Evolutionary conservation across 306 rosid species (phyloP), one percentile per base, ranked within the genome.

Genomic region (Medicago lupulina): DNA sequence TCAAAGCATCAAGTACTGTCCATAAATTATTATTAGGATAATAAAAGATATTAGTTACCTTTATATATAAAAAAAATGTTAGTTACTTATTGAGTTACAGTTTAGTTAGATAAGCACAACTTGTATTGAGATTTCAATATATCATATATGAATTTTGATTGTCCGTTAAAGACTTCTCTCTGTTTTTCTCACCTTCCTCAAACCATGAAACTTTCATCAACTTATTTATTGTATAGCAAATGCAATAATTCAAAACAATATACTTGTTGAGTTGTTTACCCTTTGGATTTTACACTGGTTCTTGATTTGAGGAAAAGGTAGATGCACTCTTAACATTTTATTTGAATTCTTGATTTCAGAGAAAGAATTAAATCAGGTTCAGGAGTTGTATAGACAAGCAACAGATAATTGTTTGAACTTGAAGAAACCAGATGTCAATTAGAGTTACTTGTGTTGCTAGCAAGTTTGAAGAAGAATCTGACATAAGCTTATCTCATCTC

Each of bases 361-460:
- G 90, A 87, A 80, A 58, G 97, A 94, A 67, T 70, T 86, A 66
- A 85, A 81, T 68, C 88, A 83, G 41, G 96, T 91, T 65, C 96
- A 82, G 72, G 93, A 87, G 76, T 75, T 94, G 87, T 94, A 85
- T 78, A 72, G 85, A 55, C 90, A 88, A 79, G 92, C 97, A 16
- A 86, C 97, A 11, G 96, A 94, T 71, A 86, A 88, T 82, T 91
- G 98, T 86, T 79, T 94, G 79, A 94, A 91, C 84, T 81, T 91
- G 85, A 94, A 91, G 94, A 94, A 84, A 83, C 90, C 95, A 39
- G 54, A 58, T 31, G 62, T 28, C 49, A 75, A 34, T 67, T 79
- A 70, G 47, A 70, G 47, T 64, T 69, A 9, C 38, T 51, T 17
- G 70, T 71, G 76, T 28, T 46, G 12, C 17, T 10, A 38, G 28